Percentiles rank a stretch among this genome's conserved stretches.
phyloP scores from a whole-genome alignment of 2,329 filamentous ascomycete species.

The Thermoascus crustaceus region DNA sequence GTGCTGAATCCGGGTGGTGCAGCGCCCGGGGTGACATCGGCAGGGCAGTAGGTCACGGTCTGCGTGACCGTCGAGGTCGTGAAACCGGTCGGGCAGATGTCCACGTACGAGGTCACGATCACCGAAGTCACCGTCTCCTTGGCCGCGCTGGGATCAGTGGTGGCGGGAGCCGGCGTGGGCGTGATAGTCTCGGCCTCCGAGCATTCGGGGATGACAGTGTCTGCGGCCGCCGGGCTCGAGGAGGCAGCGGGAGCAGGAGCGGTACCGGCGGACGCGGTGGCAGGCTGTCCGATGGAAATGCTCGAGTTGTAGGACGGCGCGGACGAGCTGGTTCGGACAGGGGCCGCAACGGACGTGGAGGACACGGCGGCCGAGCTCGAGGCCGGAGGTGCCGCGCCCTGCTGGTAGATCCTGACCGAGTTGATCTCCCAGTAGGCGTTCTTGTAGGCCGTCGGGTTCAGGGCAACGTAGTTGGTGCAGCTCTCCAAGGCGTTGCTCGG shows the following conservation, averaged over 20 bases:
- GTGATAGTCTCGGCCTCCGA: no score
- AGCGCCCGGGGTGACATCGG: constrained; percentile 10
- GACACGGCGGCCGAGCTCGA: not conserved
- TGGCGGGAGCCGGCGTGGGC: no score
- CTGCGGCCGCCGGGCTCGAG: not conserved
- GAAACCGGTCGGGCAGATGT: constrained; percentile 23
- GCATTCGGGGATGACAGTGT: not conserved
- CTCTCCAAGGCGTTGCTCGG: constrained; percentile 52
- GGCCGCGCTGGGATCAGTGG: constrained; percentile 1
- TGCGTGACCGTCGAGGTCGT: constrained; percentile 17
- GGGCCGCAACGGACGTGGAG: not conserved
- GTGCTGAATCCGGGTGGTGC: constrained; percentile 11
- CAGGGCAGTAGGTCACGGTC: constrained; percentile 16
- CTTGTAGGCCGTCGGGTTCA: constrained; percentile 60
- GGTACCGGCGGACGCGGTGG: constrained; percentile 3
- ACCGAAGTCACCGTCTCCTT: constrained; percentile 13
- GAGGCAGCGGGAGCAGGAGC: constrained; percentile 2
- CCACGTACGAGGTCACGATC: constrained; percentile 18
- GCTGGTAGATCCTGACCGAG: constrained; percentile 55
- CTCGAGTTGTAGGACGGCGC: no score
- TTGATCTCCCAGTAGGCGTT: constrained; percentile 75
- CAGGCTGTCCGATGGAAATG: no score
- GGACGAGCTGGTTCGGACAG: no score
- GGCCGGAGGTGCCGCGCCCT: not conserved
- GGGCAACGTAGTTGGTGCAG: constrained; percentile 64